Base-by-base conservation (phyloP, 176 grass and related monocot genomes). In the Carex scoparia region DNA sequence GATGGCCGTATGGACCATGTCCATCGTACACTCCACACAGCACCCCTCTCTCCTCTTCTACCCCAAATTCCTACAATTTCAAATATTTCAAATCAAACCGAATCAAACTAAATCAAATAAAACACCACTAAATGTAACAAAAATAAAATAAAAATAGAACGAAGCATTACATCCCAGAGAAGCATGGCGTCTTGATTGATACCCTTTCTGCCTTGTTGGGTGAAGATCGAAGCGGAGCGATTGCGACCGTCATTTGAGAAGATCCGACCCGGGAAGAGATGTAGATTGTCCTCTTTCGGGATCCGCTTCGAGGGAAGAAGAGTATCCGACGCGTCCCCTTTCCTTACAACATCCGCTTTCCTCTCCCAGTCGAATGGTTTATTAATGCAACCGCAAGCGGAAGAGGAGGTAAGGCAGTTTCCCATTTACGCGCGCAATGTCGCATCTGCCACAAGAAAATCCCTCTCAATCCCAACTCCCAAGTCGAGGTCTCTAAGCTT, bases 181-280 rank as follows among this genome's bases (percentile, higher is more conserved):
- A 99, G 88, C 97, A 99, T 95, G 84, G 97, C 97, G 79, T 99
- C 97, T 90, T 99, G 93, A 81, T 95, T 99, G 89, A 99, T 91
- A 77, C 93, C 97, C 87, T 99, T 99, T 31, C 93, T 90, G 1
- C 97, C 97, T 83, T 99, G 97, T 87, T 98, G 93, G 53, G 89
- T 98, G 87, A 87, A 95, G 82, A 98, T 88, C 63, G 91, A 89
- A 69, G 89, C 89, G 44, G 69, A 85, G 83, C 88, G 56, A 69
- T 88, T 94, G 57, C 89, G 87, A 28, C 93, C 93, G 12, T 99
- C 97, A 87, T 99, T 99, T 79, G 93, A 95, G 88, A 96, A 94
- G 91, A 99, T 99, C 93, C 93, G 81, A 7, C 91, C 91, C 13
- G 93, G 90, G 28, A 95, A 69, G 15, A 86, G 69, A 40, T 91